Evolutionary conservation across 257 asterid genomes (phyloP).

Genomic region (Solanum dulcamara): DNA sequence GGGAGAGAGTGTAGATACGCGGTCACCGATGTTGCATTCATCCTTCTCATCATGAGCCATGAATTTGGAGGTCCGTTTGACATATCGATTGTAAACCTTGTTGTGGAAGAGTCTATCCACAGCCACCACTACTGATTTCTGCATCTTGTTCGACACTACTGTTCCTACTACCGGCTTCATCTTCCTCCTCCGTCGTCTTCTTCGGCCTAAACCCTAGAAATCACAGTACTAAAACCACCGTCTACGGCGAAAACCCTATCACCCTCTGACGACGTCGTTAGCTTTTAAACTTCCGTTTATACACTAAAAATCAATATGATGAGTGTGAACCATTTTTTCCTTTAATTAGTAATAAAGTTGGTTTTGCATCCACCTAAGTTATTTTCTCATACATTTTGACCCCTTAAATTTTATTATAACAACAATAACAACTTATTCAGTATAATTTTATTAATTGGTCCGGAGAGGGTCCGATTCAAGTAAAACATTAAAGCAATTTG

Average conservation of each 20-base stretch:
- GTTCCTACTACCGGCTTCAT: constrained; percentile 84
- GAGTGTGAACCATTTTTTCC: background rate
- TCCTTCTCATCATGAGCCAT: constrained; percentile 78
- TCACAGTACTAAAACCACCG: background rate
- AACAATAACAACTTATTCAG: background rate
- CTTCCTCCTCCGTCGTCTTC: background rate
- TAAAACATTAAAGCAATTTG: too few relatives aligned
- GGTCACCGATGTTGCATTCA: background rate
- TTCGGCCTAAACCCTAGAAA: background rate
- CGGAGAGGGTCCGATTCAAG: too few relatives aligned
- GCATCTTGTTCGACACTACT: constrained; percentile 82
- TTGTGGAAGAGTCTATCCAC: constrained; percentile 77
- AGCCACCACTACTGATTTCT: constrained; percentile 93
- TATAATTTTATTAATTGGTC: too few relatives aligned
- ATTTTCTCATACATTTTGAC: background rate
- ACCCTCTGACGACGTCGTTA: background rate
- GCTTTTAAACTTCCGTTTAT: background rate
- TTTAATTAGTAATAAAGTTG: background rate
- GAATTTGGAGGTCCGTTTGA: constrained; percentile 85
- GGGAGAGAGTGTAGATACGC: background rate
- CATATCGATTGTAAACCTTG: constrained; percentile 72
- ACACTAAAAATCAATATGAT: background rate
- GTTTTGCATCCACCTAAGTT: background rate
- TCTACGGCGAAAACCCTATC: background rate
- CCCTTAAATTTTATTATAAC: background rate